These are phyloP conservation scores for Starmerella vitae DNA, from an alignment of 805 yeast genomes.

Conservation along the genomic window DNA sequence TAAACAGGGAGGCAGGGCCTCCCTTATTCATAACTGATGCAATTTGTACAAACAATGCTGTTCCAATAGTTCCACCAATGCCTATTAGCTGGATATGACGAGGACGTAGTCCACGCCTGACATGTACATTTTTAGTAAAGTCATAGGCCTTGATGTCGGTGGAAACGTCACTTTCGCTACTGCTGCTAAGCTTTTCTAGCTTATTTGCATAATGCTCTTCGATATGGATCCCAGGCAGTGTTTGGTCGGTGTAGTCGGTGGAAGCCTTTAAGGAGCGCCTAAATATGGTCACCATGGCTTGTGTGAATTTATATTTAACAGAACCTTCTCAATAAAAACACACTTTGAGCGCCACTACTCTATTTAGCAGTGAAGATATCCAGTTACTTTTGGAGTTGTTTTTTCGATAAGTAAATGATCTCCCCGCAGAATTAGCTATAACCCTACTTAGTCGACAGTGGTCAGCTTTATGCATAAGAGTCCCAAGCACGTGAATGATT, in stretches of 20 bases:
- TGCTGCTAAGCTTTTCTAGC: neutral
- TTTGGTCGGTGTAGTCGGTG: conserved; percentile 1
- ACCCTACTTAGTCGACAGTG: too few species aligned
- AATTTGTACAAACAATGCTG: conserved; percentile 21
- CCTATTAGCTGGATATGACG: conserved; percentile 38
- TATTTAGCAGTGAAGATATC: too few species aligned
- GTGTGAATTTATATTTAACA: neutral
- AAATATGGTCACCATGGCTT: neutral
- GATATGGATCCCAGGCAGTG: conserved; percentile 2
- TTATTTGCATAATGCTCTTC: neutral
- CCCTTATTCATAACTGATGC: conserved; percentile 42
- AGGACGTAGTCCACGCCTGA: conserved; percentile 41
- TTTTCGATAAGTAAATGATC: too few species aligned
- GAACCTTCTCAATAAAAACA: too few species aligned
- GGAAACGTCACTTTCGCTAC: neutral
- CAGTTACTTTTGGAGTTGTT: too few species aligned
- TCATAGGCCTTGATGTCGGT: neutral
- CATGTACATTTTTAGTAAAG: conserved; percentile 13
- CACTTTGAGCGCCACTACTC: too few species aligned
- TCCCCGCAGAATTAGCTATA: too few species aligned
- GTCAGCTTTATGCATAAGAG: too few species aligned
- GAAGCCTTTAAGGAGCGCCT: neutral
- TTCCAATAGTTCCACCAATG: conserved; percentile 23
- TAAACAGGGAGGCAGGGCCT: conserved; percentile 56
- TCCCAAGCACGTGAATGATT: too few species aligned